Evolutionary conservation across 495 filamentous ascomycete species (phyloP), one percentile per base, ranked within the genome.

Genomic region (Trichocladium antarcticum): DNA sequence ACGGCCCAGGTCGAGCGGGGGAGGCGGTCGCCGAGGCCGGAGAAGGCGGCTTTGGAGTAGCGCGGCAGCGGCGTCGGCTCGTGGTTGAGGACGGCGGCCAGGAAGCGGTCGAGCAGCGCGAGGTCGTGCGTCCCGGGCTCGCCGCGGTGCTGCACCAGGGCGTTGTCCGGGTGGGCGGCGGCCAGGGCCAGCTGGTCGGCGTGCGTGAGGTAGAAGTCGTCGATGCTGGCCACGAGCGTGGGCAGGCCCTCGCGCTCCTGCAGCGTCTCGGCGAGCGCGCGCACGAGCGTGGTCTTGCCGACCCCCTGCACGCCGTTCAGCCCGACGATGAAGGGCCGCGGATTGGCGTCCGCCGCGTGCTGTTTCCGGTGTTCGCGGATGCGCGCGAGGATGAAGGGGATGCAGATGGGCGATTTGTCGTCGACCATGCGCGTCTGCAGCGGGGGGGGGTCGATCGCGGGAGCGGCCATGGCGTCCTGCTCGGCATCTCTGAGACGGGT

Each of bases 281-380:
- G 77, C 6, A 89, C 89, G 56, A 96, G 73, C 3, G 89, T 89
- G 1, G 89, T 90, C 68, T 97, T 97, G 35, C 90, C 90, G 38
- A 83, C 85, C 40, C 89, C 89, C 64, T 94, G 89, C 14, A 93
- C 73, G 43, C 82, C 79, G 47, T 78, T 80, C 36, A 83, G 64
- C 5, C 77, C 79, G 53, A 83, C 67, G 57, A 81, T 67, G 57
- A 82, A 76, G 36, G 78, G 78, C 0, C 50, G 63, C 17, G 37
- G 55, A 49, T 39, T 64, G 43, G 54, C 61, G 1, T 36, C 21
- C 1, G 17, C 47, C 42, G 21, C 63, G 56, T 51, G 60, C 61
- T 38, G 56, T 21, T 55, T 28, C 46, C 58, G 61, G 63, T 89
- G 77, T 20, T 62, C 53, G 21, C 68, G 65, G 43, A 93, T 69